These are phyloP conservation scores for Phytophthora nicotianae DNA, from an alignment of 352 stramenopile genomes.

Conservation along the genomic window DNA sequence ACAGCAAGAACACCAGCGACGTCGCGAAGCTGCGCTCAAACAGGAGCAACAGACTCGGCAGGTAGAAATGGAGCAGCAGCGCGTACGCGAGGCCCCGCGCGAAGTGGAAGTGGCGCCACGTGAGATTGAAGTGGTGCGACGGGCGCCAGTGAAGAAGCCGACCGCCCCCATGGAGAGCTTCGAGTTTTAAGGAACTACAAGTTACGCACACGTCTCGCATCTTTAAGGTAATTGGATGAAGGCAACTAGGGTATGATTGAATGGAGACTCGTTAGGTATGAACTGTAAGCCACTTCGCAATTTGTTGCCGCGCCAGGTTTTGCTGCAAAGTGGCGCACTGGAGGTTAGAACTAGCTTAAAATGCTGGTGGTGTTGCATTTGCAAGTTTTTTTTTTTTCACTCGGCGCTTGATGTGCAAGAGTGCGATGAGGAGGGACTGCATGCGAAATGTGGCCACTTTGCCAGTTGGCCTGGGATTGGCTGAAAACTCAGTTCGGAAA, in stretches of 20 bases:
- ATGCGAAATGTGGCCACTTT: slow-evolving; percentile 11
- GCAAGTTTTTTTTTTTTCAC: not conserved
- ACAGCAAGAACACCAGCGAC: slow-evolving; percentile 64
- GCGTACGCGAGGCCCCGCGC: slow-evolving; percentile 27
- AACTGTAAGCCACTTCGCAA: slow-evolving; percentile 9
- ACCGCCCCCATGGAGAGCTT: slow-evolving; percentile 39
- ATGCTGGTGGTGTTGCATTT: not conserved
- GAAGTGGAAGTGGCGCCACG: slow-evolving; percentile 44
- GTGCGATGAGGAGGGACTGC: slow-evolving; percentile 7
- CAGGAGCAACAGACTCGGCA: slow-evolving; percentile 46
- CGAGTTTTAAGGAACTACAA: slow-evolving; percentile 44
- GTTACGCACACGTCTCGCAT: slow-evolving; percentile 12
- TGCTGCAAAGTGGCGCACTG: slow-evolving; percentile 8
- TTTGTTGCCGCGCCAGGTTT: not conserved
- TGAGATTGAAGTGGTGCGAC: slow-evolving; percentile 51
- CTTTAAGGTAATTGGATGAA: slow-evolving; percentile 29
- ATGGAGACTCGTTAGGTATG: slow-evolving; percentile 30
- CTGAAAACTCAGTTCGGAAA: slow-evolving; percentile 16
- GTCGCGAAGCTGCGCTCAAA: slow-evolving; percentile 60
- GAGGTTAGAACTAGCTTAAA: not conserved
- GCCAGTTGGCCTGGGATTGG: slow-evolving; percentile 14
- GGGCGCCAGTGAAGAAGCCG: slow-evolving; percentile 39
- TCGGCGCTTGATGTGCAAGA: slow-evolving; percentile 10
- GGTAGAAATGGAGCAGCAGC: slow-evolving; percentile 33
- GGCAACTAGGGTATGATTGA: slow-evolving; percentile 33